phyloP scores from a whole-genome alignment of 2,329 filamentous ascomycete species.

The Trichophyton mentagrophytes region DNA sequence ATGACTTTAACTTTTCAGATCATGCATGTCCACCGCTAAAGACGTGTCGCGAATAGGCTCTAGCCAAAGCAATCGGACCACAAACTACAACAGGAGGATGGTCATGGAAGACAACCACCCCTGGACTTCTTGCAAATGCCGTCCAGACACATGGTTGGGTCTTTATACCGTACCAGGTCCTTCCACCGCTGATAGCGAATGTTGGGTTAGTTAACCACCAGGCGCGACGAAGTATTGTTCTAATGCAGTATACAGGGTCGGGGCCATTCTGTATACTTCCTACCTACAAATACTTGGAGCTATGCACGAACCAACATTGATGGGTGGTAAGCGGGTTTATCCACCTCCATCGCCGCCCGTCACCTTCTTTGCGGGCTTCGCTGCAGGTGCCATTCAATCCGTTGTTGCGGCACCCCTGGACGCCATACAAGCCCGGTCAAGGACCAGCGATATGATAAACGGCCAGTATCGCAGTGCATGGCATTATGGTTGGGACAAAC shows the following conservation, averaged over 20 bases:
- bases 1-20: conserved; percentile 12
- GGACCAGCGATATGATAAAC: conserved; percentile 45
- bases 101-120: conserved; percentile 50
- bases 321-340: conserved; percentile 46
- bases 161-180: conserved; percentile 51
- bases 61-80: conserved; percentile 51
- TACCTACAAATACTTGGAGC: conserved; percentile 49
- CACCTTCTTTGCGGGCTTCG: conserved; percentile 48
- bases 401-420: conserved; percentile 51
- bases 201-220: conserved; percentile 34
- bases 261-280: conserved; percentile 50
- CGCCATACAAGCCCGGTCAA: conserved; percentile 50
- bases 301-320: conserved; percentile 45
- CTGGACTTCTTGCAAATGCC: conserved; percentile 48
- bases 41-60: conserved; percentile 35
- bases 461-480: conserved; percentile 50
- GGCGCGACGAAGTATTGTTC: not conserved
- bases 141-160: conserved; percentile 50
- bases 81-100: conserved; percentile 34
- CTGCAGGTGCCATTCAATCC: conserved; percentile 49
- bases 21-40: conserved; percentile 1
- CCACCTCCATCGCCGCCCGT: conserved; percentile 42
- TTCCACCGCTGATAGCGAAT: conserved; percentile 52
- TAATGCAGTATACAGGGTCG: conserved; percentile 34
- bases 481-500: conserved; percentile 48